Percentiles rank a stretch among this genome's conserved stretches.
Conservation (phyloP, 2,329 filamentous ascomycete species). For the Talaromyces rugulosus region DNA sequence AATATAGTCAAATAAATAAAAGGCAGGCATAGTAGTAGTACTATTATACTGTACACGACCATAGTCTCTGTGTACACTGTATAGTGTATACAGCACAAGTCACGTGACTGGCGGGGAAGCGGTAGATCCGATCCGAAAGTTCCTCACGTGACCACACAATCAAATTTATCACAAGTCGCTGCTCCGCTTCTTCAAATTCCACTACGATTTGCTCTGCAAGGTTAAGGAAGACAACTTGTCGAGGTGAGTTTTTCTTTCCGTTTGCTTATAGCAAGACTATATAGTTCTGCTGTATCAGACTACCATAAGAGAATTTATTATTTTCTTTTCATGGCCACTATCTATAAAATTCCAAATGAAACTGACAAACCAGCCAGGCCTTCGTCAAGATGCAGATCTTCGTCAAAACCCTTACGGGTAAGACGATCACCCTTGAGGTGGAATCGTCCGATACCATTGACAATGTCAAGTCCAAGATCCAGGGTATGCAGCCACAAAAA, state of each 20-base stretch:
- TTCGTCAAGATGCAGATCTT: conserved; percentile 52
- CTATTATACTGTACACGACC: background rate
- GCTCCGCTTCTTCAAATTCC: conserved; percentile 13
- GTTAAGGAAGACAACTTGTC: conserved; percentile 62
- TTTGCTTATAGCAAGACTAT: background rate
- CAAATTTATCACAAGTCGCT: conserved; percentile 31
- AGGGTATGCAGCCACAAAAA: conserved; percentile 48
- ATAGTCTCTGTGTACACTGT: too few species aligned
- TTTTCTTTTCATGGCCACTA: background rate
- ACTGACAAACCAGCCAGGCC: conserved; percentile 29
- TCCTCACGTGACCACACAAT: conserved; percentile 37
- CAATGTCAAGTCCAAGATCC: conserved; percentile 99
- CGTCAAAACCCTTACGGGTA: conserved; percentile 80
- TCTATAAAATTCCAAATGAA: background rate
- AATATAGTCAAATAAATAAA: too few species aligned
- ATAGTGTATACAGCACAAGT: background rate
- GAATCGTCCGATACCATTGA: conserved; percentile 99
- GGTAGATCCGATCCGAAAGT: background rate
- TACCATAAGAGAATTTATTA: background rate
- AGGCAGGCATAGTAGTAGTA: too few species aligned
- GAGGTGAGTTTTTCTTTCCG: conserved; percentile 43
- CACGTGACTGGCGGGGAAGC: background rate
- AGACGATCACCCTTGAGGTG: conserved; percentile 99
- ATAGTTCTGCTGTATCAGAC: background rate
- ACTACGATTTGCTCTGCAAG: conserved; percentile 40